These are phyloP conservation scores for Fusarium musae DNA, from an alignment of 2,329 filamentous ascomycete genomes.

Conservation along the genomic window DNA sequence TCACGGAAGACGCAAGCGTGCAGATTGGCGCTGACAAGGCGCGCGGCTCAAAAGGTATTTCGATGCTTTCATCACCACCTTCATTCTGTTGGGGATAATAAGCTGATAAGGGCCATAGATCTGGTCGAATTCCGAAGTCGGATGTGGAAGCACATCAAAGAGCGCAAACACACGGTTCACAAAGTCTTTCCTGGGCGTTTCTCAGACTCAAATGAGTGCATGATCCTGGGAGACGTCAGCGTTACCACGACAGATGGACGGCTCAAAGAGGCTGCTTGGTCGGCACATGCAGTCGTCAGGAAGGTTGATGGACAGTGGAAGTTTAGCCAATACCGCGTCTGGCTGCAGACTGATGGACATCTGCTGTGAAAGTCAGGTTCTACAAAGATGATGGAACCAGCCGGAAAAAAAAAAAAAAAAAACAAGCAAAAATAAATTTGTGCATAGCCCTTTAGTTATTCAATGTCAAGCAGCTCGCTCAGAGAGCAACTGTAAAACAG, in stretches of 20 bases:
- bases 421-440: conserved; percentile 13
- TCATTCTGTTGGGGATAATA: neutral
- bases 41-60: conserved; percentile 49
- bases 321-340: conserved; percentile 49
- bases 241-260: conserved; percentile 45
- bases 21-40: conserved; percentile 55
- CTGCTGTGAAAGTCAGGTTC: conserved; percentile 14
- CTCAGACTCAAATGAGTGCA: conserved; percentile 36
- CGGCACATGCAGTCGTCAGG: conserved; percentile 47
- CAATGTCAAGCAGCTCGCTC: conserved; percentile 1
- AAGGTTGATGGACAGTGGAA: conserved; percentile 48
- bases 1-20: conserved; percentile 55
- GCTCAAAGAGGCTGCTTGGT: conserved; percentile 45
- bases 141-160: conserved; percentile 57
- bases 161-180: conserved; percentile 54
- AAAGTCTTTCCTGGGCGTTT: conserved; percentile 57
- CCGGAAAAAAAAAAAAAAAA: neutral
- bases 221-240: conserved; percentile 48
- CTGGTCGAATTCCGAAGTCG: conserved; percentile 53
- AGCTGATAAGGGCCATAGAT: conserved; percentile 45
- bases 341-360: conserved; percentile 44
- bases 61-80: conserved; percentile 1
- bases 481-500: neutral
- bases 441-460: conserved; percentile 26
- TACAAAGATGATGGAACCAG: neutral